Percentiles rank a stretch among this genome's conserved stretches.
Evolutionary conservation across 2,329 filamentous ascomycete genomes (phyloP).

Genomic region (Pleoardoris graminearum): DNA sequence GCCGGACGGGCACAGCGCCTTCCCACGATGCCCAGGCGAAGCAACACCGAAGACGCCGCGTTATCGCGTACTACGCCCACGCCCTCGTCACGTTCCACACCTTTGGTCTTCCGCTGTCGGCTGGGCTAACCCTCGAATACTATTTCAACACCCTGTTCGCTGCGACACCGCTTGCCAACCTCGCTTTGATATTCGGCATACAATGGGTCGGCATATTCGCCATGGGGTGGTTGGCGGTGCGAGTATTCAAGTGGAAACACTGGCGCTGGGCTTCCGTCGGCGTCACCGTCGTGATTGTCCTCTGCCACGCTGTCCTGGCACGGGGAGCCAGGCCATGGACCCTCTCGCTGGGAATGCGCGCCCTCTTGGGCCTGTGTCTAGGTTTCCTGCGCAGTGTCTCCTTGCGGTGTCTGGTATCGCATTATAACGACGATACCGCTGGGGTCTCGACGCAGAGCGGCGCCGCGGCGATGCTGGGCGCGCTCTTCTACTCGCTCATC

Average conservation of each 20-base stretch:
- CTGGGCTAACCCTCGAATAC: constrained; percentile 26
- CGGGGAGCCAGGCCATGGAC: background rate
- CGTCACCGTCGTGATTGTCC: background rate
- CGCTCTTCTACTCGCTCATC: constrained; percentile 16
- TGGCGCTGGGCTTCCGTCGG: constrained; percentile 1
- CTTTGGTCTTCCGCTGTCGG: constrained; percentile 30
- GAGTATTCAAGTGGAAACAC: constrained; percentile 10
- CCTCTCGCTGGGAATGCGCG: constrained; percentile 17
- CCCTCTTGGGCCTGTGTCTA: constrained; percentile 17
- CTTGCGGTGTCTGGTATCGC: constrained; percentile 20
- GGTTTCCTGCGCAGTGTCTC: constrained; percentile 20
- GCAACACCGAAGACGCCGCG: background rate
- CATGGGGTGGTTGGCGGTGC: background rate
- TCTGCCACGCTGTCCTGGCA: constrained; percentile 6
- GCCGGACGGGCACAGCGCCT: background rate
- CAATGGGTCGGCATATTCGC: constrained; percentile 24
- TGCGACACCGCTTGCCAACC: constrained; percentile 3
- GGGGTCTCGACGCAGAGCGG: constrained; percentile 41
- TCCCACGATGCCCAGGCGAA: constrained; percentile 4
- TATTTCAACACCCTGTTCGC: constrained; percentile 20
- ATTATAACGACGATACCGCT: constrained; percentile 30
- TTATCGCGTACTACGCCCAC: constrained; percentile 20
- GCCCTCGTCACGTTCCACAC: constrained; percentile 31
- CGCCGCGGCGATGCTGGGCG: constrained; percentile 21
- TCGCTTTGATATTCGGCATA: constrained; percentile 15